Conservation (phyloP, 164 flowering plant species). For the Magnolia changhungtana region DNA sequence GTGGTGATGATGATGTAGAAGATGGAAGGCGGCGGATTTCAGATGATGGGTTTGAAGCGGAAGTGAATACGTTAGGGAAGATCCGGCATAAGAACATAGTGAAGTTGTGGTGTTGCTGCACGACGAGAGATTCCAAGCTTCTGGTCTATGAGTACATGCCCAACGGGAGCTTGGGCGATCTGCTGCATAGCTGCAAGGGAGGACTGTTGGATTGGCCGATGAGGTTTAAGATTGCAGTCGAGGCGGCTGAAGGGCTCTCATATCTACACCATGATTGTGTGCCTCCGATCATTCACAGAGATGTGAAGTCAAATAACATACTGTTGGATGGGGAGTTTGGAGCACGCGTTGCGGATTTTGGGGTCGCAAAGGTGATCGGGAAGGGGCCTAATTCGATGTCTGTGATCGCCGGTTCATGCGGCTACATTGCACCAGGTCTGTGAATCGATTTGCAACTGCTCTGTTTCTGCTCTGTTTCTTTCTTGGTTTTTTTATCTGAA, state of each 20-base stretch:
- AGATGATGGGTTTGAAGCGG: constrained; percentile 50
- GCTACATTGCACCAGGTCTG: constrained; percentile 85
- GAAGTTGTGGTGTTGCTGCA: constrained; percentile 61
- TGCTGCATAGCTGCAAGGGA: constrained; percentile 53
- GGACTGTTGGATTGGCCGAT: constrained; percentile 60
- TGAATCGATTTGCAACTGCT: background rate
- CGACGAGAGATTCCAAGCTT: constrained; percentile 46
- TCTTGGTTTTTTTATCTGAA: background rate
- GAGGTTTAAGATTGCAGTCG: constrained; percentile 56
- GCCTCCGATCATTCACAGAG: constrained; percentile 70
- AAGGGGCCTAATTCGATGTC: constrained; percentile 58
- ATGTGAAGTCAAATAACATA: constrained; percentile 68
- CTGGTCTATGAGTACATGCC: constrained; percentile 77
- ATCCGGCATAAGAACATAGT: constrained; percentile 80
- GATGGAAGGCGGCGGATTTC: constrained; percentile 16
- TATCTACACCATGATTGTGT: constrained; percentile 77
- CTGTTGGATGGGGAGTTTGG: constrained; percentile 58
- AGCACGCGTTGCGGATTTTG: constrained; percentile 72
- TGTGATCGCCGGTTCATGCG: constrained; percentile 70
- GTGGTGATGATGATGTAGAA: constrained; percentile 4
- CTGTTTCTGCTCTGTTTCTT: background rate
- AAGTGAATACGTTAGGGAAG: constrained; percentile 65
- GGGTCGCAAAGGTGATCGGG: constrained; percentile 58
- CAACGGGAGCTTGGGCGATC: constrained; percentile 71
- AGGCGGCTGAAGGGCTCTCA: constrained; percentile 69